Base-by-base conservation (phyloP, 106 monocot species). In the Dioscorea dumetorum region DNA sequence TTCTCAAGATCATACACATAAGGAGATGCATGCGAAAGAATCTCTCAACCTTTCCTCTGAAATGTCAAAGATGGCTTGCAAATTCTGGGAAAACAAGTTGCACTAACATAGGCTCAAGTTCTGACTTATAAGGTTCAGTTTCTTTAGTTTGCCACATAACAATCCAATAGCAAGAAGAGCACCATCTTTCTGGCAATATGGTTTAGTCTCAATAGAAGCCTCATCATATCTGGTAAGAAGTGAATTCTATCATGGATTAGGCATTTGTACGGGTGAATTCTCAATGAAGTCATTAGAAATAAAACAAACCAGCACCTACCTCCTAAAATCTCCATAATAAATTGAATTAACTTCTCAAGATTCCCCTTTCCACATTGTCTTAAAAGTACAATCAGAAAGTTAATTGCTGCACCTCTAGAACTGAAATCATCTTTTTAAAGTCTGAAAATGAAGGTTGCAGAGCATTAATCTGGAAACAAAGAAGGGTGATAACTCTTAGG, bases 31-130 rank as follows among this genome's bases (percentile, higher is more conserved):
- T 15, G 15, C 0, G 4, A 54, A 54, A 19, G 54, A 54, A 54
- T 5, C 18, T 54, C 54, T 18, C 18, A 5, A 93, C 99, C 93
- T 99, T 99, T 65, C 93, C 99, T 64, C 99, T 84, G 67, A 99
- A 87, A 52, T 99, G 91, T 4, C 99, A 93, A 78, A 93, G 74
- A 67, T 52, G 93, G 49, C 99, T 87, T 16, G 33, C 74, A 58
- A 99, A 99, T 74, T 99, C 99, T 68, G 99, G 93, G 32, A 93
- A 87, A 58, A 93, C 99, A 79, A 93, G 93, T 63, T 90, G 93
- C 64, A 90, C 87, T 51, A 99, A 74, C 99, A 99, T 99, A 1
- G 62, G 83, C 76, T 99, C 99, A 73, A 99, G 81, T 74, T 93
- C 87, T 2, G 87, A 83, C 59, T 93, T 99, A 73, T 93, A 99